Percentiles rank a stretch among this genome's conserved stretches.
Conservation (phyloP, 2,329 filamentous ascomycete genomes). For the Hypocreales sp. region DNA sequence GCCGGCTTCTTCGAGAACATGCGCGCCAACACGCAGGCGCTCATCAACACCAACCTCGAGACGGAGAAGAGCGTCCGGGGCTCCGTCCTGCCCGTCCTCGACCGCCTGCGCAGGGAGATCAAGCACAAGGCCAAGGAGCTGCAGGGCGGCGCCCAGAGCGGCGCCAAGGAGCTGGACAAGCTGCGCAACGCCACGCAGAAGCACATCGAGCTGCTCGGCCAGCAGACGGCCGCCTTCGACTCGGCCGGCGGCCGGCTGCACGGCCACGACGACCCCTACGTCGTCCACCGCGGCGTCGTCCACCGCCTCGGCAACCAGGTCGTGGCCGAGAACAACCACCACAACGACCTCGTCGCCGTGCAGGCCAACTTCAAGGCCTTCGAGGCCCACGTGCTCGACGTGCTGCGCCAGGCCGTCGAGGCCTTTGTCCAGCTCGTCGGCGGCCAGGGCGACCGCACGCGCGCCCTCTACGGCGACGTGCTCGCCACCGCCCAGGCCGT, state of each 20-base stretch:
- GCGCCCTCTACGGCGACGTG: constrained; percentile 73
- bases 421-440: constrained; percentile 71
- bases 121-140: constrained; percentile 94
- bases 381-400: constrained; percentile 70
- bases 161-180: constrained; percentile 84
- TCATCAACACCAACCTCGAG: constrained; percentile 79
- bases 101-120: constrained; percentile 86
- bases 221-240: constrained; percentile 69
- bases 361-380: constrained; percentile 82
- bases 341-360: constrained; percentile 79
- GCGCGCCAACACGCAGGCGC: constrained; percentile 77
- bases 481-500: constrained; percentile 61
- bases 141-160: constrained; percentile 62
- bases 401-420: constrained; percentile 67
- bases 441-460: constrained; percentile 68
- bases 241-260: constrained; percentile 57
- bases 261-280: constrained; percentile 71
- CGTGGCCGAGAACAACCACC: constrained; percentile 88
- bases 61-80: constrained; percentile 84
- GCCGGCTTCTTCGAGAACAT: constrained; percentile 90
- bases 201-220: constrained; percentile 85
- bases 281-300: constrained; percentile 65
- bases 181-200: constrained; percentile 76
- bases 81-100: constrained; percentile 73
- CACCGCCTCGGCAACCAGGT: constrained; percentile 84